A percentile compares a stretch with the other conserved stretches of the same genome.
Evolutionary conservation across 2,329 filamentous ascomycete species (phyloP).

Genomic region (Capronia coronata): DNA sequence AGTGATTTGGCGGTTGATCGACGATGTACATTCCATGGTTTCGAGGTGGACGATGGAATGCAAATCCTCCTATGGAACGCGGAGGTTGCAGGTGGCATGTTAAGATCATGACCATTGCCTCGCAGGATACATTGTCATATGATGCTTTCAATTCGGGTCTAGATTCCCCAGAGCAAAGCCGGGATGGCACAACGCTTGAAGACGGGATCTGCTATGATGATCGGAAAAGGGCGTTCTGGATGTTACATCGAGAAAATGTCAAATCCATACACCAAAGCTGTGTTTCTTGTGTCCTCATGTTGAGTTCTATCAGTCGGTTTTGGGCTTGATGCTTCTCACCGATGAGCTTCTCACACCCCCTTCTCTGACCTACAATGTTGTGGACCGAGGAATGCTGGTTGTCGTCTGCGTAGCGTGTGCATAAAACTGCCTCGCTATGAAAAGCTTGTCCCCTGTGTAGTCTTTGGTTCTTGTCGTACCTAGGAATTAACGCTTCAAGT

Average conservation of each 20-base stretch:
- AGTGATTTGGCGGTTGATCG: not conserved
- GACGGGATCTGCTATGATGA: conserved; percentile 17
- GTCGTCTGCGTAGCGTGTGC: too few species aligned
- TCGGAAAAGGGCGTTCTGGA: conserved; percentile 16
- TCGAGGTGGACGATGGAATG: not conserved
- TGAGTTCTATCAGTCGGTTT: not conserved
- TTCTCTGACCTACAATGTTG: too few species aligned
- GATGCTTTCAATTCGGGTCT: conserved; percentile 3
- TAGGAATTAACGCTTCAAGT: too few species aligned
- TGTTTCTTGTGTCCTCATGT: not conserved
- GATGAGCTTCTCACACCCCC: not conserved
- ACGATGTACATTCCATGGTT: not conserved
- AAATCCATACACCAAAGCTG: not conserved
- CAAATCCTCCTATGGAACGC: not conserved
- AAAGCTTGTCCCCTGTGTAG: too few species aligned
- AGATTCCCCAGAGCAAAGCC: conserved; percentile 16
- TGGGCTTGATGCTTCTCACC: not conserved
- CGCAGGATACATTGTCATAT: conserved; percentile 4
- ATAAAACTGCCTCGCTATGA: too few species aligned
- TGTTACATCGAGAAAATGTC: conserved; percentile 11
- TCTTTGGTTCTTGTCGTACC: too few species aligned
- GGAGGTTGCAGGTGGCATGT: not conserved
- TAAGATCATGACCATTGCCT: not conserved
- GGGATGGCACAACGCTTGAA: conserved; percentile 13
- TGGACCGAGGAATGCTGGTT: too few species aligned